phyloP scores from a whole-genome alignment of 176 grass and related monocot species.

The Zoysia japonica region DNA sequence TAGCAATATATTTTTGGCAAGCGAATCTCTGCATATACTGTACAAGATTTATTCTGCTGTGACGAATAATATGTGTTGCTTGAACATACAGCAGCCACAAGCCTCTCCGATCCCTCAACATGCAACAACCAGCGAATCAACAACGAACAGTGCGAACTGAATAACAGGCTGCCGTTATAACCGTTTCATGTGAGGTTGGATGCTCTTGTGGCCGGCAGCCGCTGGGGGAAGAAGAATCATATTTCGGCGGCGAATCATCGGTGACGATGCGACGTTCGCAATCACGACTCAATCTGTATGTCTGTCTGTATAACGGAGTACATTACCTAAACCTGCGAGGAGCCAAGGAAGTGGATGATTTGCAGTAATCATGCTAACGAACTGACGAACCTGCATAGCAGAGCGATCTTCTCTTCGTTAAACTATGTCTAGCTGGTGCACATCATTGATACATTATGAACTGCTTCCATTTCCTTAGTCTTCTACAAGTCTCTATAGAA shows the following conservation, averaged over 20 bases:
- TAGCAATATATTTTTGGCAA: not conserved
- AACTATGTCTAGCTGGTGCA: not conserved
- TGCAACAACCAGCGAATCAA: conserved; percentile 25
- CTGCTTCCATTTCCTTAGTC: not conserved
- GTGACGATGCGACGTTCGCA: not conserved
- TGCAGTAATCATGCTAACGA: conserved; percentile 12
- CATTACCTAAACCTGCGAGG: too few species aligned
- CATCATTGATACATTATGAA: conserved; percentile 26
- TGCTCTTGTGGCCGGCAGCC: not conserved
- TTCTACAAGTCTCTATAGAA: not conserved
- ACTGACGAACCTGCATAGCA: conserved; percentile 3
- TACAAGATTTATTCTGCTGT: not conserved
- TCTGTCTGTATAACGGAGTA: too few species aligned
- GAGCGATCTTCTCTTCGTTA: not conserved
- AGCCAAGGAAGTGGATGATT: not conserved
- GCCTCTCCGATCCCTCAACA: not conserved
- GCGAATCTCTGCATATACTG: not conserved
- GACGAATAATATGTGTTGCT: not conserved
- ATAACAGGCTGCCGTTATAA: conserved; percentile 38
- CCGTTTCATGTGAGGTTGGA: conserved; percentile 32
- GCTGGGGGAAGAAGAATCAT: conserved; percentile 27
- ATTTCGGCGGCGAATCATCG: conserved; percentile 20
- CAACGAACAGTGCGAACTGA: not conserved
- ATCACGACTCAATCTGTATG: not conserved
- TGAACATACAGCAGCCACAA: not conserved